A percentile compares a stretch with the other conserved stretches of the same genome.
These are phyloP conservation scores for Psidium friedrichsthalianum DNA, from an alignment of 345 rosid genomes.

Conservation along the genomic window DNA sequence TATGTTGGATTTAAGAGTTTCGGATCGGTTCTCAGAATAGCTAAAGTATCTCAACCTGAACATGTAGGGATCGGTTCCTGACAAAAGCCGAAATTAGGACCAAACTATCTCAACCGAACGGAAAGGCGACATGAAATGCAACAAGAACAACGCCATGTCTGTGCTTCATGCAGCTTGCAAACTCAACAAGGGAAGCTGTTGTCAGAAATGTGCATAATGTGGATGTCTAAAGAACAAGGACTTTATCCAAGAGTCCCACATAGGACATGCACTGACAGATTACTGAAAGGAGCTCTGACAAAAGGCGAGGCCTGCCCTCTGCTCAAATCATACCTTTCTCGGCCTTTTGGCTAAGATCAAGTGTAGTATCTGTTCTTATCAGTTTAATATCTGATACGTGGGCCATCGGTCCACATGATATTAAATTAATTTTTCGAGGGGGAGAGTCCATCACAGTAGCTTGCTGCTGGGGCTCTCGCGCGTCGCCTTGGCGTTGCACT, in stretches of 20 bases:
- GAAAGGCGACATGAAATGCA: too few species aligned
- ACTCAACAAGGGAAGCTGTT: background rate
- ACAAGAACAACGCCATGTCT: background rate
- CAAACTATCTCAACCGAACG: background rate
- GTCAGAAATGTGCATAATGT: background rate
- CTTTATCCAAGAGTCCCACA: background rate
- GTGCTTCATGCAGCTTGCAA: background rate
- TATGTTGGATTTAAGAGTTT: background rate
- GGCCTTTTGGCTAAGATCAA: slow-evolving; percentile 68
- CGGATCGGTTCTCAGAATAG: background rate
- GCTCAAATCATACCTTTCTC: slow-evolving; percentile 35
- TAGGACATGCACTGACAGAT: background rate
- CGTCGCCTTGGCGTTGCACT: slow-evolving; percentile 9
- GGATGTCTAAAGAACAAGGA: background rate
- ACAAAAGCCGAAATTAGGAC: background rate
- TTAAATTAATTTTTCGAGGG: slow-evolving; percentile 21
- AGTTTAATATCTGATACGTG: slow-evolving; percentile 52
- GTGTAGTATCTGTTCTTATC: slow-evolving; percentile 58
- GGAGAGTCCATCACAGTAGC: slow-evolving; percentile 1
- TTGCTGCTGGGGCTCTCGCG: background rate
- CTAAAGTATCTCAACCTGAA: background rate
- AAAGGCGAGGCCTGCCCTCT: background rate
- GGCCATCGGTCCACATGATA: slow-evolving; percentile 25
- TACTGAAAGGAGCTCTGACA: background rate
- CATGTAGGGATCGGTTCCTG: background rate